These are phyloP conservation scores for Lotus japonicus DNA, from an alignment of 306 rosid genomes.

Conservation along the genomic window DNA sequence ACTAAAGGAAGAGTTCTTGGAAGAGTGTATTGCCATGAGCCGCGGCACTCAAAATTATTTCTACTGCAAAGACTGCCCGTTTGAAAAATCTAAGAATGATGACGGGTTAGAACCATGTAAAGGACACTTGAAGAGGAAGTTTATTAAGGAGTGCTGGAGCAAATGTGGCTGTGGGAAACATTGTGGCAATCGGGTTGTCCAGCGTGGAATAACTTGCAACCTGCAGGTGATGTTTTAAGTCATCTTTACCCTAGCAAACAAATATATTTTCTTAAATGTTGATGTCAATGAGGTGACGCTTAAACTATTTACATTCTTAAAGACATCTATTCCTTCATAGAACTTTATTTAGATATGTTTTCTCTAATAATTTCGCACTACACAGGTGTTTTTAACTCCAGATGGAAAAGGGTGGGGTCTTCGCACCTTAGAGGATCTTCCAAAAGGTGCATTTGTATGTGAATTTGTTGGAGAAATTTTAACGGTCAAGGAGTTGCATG, in stretches of 20 bases:
- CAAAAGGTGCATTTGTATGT: conserved; percentile 89
- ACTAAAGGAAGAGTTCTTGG: conserved; percentile 64
- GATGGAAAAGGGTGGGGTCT: conserved; percentile 98
- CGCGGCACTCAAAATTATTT: conserved; percentile 44
- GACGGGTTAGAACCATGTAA: conserved; percentile 79
- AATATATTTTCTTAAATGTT: conserved; percentile 3
- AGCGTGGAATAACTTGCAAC: conserved; percentile 76
- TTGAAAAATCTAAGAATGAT: conserved; percentile 61
- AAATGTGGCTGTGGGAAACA: conserved; percentile 81
- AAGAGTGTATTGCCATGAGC: conserved; percentile 55
- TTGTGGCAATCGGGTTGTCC: conserved; percentile 93
- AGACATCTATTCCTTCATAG: neutral
- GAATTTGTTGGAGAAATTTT: conserved; percentile 85
- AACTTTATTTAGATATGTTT: neutral
- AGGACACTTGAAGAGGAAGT: conserved; percentile 73
- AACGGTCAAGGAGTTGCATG: conserved; percentile 53
- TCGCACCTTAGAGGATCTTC: conserved; percentile 74
- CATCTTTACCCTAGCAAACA: neutral
- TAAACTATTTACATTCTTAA: neutral
- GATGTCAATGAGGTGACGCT: conserved; percentile 12
- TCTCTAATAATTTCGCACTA: conserved; percentile 9
- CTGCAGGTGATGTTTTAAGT: conserved; percentile 58
- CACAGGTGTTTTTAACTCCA: conserved; percentile 71
- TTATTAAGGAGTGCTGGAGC: conserved; percentile 92
- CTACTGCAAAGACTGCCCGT: conserved; percentile 73